phyloP scores from a whole-genome alignment of 1,284 basidiomycete species.

The Ustilago shanxiensis region DNA sequence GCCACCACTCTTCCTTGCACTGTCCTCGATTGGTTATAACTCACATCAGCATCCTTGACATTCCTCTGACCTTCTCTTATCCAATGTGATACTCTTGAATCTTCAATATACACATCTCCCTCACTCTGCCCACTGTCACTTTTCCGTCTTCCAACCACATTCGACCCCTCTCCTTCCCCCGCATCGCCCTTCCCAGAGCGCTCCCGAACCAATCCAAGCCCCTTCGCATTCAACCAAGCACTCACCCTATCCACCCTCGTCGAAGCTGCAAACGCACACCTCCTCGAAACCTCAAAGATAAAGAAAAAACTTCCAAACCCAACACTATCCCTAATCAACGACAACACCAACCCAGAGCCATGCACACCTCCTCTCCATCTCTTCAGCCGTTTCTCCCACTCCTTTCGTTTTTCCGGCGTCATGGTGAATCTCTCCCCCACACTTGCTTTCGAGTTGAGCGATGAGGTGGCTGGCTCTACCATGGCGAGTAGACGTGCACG shows the following conservation, averaged over 20 bases:
- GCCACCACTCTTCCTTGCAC: constrained; percentile 59
- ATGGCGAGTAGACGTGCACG: constrained; percentile 24
- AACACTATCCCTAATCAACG: constrained; percentile 68
- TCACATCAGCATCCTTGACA: constrained; percentile 49
- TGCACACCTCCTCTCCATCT: constrained; percentile 63
- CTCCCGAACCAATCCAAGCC: constrained; percentile 30
- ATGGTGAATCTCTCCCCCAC: constrained; percentile 27
- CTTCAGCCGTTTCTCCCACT: constrained; percentile 63
- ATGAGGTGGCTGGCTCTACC: constrained; percentile 35
- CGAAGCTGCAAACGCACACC: constrained; percentile 63
- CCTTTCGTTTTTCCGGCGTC: constrained; percentile 52
- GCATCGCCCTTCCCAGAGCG: neutral
- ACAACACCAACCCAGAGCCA: constrained; percentile 67
- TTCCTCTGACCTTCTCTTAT: constrained; percentile 34
- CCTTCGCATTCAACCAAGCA: constrained; percentile 51
- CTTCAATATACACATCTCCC: constrained; percentile 41
- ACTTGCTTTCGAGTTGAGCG: constrained; percentile 14
- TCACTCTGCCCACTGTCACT: constrained; percentile 7
- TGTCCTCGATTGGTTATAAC: constrained; percentile 63
- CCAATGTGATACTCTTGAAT: constrained; percentile 21
- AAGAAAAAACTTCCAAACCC: constrained; percentile 70
- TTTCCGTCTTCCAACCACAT: constrained; percentile 29
- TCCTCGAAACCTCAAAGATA: constrained; percentile 70
- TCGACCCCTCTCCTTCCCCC: constrained; percentile 6
- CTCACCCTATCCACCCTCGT: constrained; percentile 61